A percentile compares a stretch with the other conserved stretches of the same genome.
phyloP scores from a whole-genome alignment of 163 green algal species.

The Volvox carteri region DNA sequence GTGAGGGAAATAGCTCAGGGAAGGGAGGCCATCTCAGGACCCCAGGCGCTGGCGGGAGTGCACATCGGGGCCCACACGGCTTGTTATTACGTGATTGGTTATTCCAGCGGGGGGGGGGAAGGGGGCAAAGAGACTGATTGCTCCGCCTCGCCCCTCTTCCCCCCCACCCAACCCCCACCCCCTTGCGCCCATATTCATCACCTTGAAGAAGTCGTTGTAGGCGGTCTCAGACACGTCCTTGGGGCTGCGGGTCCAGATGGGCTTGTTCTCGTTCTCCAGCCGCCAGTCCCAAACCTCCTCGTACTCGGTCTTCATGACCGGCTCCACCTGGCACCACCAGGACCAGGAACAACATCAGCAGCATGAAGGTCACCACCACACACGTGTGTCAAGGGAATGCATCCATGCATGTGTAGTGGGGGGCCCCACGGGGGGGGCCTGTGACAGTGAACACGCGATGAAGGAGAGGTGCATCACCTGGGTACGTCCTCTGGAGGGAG shows the following conservation, averaged over 20 bases:
- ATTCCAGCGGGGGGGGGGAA: no score
- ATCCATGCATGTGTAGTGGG: no score
- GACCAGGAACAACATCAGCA: no score
- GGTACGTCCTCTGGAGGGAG: neutral
- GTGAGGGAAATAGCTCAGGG: slow-evolving; percentile 56
- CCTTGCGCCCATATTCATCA: slow-evolving; percentile 43
- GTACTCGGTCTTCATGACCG: slow-evolving; percentile 94
- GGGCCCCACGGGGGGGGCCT: no score
- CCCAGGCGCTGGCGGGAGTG: no score
- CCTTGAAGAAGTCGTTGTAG: slow-evolving; percentile 98
- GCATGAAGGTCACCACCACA: no score
- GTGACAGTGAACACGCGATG: neutral
- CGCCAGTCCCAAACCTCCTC: slow-evolving; percentile 87
- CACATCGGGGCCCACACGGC: no score
- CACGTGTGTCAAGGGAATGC: no score
- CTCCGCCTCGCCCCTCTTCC: no score
- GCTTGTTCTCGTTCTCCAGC: slow-evolving; percentile 98
- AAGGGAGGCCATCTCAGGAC: no score
- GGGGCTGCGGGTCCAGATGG: slow-evolving; percentile 93
- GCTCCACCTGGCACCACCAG: slow-evolving; percentile 80
- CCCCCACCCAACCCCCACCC: neutral
- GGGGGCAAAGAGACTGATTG: no score
- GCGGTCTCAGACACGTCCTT: slow-evolving; percentile 89
- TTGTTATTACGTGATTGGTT: no score
- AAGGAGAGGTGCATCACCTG: neutral